These are phyloP conservation scores for Penicillium paradoxum DNA, from an alignment of 495 filamentous ascomycete genomes.

Conservation along the genomic window DNA sequence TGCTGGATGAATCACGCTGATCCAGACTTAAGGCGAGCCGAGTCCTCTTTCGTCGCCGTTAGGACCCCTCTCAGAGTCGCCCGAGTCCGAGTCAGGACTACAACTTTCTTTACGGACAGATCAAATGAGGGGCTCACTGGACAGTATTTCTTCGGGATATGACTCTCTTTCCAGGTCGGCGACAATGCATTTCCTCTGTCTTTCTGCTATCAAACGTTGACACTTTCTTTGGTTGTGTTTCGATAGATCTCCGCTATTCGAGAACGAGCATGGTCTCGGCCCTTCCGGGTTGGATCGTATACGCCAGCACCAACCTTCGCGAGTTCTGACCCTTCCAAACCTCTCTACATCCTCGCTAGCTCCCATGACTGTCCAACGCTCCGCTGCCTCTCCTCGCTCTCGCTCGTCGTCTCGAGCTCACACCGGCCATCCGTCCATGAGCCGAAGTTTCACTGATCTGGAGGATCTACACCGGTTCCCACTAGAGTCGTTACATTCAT, in stretches of 20 bases:
- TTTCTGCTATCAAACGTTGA: conserved; percentile 43
- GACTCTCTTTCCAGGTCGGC: conserved; percentile 42
- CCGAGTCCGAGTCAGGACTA: conserved; percentile 40
- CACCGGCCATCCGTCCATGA: conserved; percentile 55
- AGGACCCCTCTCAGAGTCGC: conserved; percentile 39
- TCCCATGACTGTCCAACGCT: conserved; percentile 45
- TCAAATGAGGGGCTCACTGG: conserved; percentile 39
- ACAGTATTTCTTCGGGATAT: conserved; percentile 39
- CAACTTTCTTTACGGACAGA: conserved; percentile 49
- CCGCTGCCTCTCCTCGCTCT: conserved; percentile 54
- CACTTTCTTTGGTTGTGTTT: conserved; percentile 13
- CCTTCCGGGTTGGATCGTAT: conserved; percentile 85
- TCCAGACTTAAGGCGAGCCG: conserved; percentile 33
- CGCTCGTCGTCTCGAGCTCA: conserved; percentile 49
- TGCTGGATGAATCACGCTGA: conserved; percentile 17
- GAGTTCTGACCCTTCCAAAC: conserved; percentile 61
- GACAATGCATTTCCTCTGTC: conserved; percentile 24
- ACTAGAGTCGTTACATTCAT: conserved; percentile 93
- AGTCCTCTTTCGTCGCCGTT: conserved; percentile 47
- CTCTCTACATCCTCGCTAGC: conserved; percentile 60
- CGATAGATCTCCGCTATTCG: conserved; percentile 58
- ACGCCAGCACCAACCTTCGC: conserved; percentile 70
- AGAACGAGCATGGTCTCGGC: conserved; percentile 58
- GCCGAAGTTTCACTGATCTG: conserved; percentile 61
- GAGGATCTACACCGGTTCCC: conserved; percentile 93